Conservation (phyloP, 2,329 filamentous ascomycete species). For the Hortaea sp. region DNA sequence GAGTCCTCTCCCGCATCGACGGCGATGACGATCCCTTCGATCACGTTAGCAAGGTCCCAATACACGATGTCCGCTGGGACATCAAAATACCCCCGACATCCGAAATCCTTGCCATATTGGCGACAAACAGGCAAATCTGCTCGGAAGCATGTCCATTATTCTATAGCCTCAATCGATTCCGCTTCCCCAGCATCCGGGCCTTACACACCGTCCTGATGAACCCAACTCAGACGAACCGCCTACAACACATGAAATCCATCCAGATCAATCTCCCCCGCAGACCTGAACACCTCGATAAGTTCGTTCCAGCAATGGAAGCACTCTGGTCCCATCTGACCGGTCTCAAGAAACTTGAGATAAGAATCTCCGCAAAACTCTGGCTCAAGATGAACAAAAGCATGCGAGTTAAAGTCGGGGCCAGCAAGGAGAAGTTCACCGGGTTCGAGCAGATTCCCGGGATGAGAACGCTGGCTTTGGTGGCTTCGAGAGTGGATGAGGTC, state of each 20-base stretch:
- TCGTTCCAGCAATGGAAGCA: not conserved
- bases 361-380: not conserved
- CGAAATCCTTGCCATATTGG: slow-evolving; percentile 5
- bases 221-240: not conserved
- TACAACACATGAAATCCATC: not conserved
- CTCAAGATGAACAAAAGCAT: not conserved
- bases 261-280: not conserved
- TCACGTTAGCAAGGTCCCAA: no score
- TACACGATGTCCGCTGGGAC: not conserved
- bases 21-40: not conserved
- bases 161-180: slow-evolving; percentile 8
- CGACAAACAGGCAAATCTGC: slow-evolving; percentile 7
- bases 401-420: not conserved
- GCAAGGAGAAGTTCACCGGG: not conserved
- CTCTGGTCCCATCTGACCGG: not conserved
- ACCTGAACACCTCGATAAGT: not conserved
- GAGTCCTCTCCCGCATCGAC: not conserved
- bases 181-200: not conserved
- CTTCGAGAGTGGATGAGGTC: not conserved
- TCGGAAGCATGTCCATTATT: slow-evolving; percentile 9
- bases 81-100: not conserved
- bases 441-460: not conserved
- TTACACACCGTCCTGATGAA: not conserved
- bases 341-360: not conserved
- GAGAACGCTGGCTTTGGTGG: not conserved